A percentile compares a stretch with the other conserved stretches of the same genome.
These are phyloP conservation scores for Hymenochaete sp. DNA, from an alignment of 1,284 basidiomycete species.

Conservation along the genomic window DNA sequence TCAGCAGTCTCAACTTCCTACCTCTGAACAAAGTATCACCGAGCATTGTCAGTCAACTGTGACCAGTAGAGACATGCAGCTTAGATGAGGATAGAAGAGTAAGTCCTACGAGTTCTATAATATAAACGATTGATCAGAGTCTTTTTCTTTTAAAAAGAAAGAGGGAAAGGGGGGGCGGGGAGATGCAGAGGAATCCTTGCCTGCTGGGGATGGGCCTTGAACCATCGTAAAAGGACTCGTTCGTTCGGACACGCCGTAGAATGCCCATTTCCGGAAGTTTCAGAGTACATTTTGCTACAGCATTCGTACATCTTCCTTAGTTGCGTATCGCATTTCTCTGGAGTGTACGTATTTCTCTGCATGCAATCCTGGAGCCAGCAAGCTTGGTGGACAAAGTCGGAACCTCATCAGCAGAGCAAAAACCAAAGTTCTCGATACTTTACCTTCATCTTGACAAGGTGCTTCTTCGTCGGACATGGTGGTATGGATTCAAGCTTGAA, in stretches of 20 bases:
- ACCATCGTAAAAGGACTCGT: conserved; percentile 47
- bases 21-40: too few species aligned
- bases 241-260: conserved; percentile 58
- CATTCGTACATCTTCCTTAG: conserved; percentile 49
- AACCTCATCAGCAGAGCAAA: not conserved
- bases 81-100: too few species aligned
- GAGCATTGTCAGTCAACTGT: too few species aligned
- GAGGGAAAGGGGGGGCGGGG: too few species aligned
- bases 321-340: conserved; percentile 49
- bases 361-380: conserved; percentile 57
- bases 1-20: too few species aligned
- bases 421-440: not conserved
- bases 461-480: too few species aligned
- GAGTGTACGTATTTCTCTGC: conserved; percentile 52
- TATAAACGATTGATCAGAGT: too few species aligned
- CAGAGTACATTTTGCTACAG: conserved; percentile 48
- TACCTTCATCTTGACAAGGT: conserved; percentile 29
- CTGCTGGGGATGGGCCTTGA: conserved; percentile 38
- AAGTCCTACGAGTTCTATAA: too few species aligned
- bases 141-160: too few species aligned
- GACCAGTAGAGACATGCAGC: too few species aligned
- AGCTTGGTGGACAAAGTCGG: conserved; percentile 31
- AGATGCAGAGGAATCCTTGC: too few species aligned
- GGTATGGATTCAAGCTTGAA: too few species aligned
- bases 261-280: conserved; percentile 32